Evolutionary conservation across 169 alveolate genomes (phyloP).

Genomic region (Pseudocohnilembus persalinus): DNA sequence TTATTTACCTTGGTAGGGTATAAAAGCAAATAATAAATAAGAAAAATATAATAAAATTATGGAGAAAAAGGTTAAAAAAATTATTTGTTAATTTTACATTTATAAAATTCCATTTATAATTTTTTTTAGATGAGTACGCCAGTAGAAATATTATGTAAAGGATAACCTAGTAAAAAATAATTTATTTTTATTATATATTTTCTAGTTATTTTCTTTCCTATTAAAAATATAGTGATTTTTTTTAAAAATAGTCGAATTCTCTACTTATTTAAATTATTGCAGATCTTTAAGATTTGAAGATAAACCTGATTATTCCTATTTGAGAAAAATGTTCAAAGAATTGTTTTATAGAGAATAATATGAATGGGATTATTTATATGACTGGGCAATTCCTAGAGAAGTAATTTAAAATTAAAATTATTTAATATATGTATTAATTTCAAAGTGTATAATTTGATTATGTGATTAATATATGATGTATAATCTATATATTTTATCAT

Average conservation of each 20-base stretch:
- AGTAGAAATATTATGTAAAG: conserved; percentile 61
- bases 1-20: conserved; percentile 80
- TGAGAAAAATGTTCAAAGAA: conserved; percentile 72
- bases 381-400: conserved; percentile 58
- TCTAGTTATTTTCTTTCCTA: background rate
- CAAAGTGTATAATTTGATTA: no score
- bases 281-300: conserved; percentile 77
- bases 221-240: background rate
- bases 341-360: conserved; percentile 47
- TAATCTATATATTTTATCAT: no score
- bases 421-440: no score
- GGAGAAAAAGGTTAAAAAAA: conserved; percentile 50
- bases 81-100: background rate
- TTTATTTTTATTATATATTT: background rate
- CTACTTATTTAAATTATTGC: conserved; percentile 67
- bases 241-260: conserved; percentile 50
- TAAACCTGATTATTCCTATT: conserved; percentile 79
- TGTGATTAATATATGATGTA: no score
- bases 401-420: background rate
- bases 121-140: conserved; percentile 50
- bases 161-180: conserved; percentile 46
- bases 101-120: background rate
- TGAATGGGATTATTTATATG: conserved; percentile 62
- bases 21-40: conserved; percentile 53
- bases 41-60: conserved; percentile 64